A percentile compares a stretch with the other conserved stretches of the same genome.
phyloP scores from a whole-genome alignment of 1,284 basidiomycete species.

The Leucoagaricus sp. region DNA sequence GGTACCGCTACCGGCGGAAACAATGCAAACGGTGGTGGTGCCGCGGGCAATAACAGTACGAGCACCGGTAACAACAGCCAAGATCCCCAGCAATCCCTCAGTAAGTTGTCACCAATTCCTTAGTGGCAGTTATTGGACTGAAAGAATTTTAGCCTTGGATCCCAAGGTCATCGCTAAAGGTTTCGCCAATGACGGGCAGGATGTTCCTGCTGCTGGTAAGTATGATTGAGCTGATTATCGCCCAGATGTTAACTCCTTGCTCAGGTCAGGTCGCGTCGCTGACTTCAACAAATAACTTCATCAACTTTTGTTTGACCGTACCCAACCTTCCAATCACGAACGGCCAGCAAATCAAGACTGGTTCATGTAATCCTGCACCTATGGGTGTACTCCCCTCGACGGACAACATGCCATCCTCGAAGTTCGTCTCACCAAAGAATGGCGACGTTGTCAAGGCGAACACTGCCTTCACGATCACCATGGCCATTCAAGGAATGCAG shows the following conservation, averaged over 20 bases:
- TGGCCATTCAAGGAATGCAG: conserved; percentile 50
- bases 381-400: conserved; percentile 51
- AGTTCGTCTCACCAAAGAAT: conserved; percentile 53
- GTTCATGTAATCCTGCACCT: conserved; percentile 61
- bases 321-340: conserved; percentile 41
- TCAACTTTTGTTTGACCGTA: conserved; percentile 48
- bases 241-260: background rate
- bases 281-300: conserved; percentile 64
- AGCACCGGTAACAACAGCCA: conserved; percentile 15
- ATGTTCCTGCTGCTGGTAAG: conserved; percentile 32
- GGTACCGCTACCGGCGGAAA: conserved; percentile 11
- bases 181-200: conserved; percentile 48
- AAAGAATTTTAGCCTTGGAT: conserved; percentile 34
- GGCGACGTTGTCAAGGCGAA: conserved; percentile 45
- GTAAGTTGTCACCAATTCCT: conserved; percentile 20
- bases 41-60: conserved; percentile 18
- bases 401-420: conserved; percentile 52
- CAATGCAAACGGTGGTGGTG: conserved; percentile 8
- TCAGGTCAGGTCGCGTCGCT: conserved; percentile 55
- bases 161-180: conserved; percentile 44
- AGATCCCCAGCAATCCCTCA: conserved; percentile 39
- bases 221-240: background rate
- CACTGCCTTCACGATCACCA: conserved; percentile 48
- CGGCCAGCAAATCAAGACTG: conserved; percentile 44
- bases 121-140: background rate